Conservation (phyloP, 345 rosid species). For the Cardiospermum halicacabum region DNA sequence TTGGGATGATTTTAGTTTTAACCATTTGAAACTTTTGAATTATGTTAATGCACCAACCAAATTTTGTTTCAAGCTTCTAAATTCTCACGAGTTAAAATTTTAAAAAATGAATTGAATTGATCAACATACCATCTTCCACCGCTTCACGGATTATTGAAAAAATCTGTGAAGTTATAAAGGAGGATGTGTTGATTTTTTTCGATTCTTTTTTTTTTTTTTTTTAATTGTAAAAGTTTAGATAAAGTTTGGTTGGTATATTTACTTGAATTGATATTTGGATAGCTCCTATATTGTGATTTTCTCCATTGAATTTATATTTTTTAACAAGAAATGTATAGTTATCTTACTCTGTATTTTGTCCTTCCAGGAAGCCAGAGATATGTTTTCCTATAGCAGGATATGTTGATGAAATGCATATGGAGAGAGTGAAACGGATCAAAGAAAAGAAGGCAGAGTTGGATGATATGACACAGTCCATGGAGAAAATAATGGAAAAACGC, state of each 20-base stretch:
- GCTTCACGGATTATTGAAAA: no score
- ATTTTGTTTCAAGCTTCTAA: no score
- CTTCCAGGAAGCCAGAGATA: slow-evolving; percentile 35
- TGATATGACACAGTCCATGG: neutral
- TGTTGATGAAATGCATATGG: neutral
- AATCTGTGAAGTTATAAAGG: no score
- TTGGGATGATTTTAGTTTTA: neutral
- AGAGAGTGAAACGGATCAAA: slow-evolving; percentile 3
- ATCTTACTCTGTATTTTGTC: neutral
- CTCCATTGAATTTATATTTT: neutral
- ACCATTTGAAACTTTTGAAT: neutral
- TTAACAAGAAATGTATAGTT: neutral
- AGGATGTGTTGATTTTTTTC: no score
- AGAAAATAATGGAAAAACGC: neutral
- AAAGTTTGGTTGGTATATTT: no score
- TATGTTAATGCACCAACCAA: no score
- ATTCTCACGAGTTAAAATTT: no score
- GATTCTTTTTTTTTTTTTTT: no score
- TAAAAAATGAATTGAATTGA: no score
- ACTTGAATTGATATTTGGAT: no score
- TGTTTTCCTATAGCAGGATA: slow-evolving; percentile 29
- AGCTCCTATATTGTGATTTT: neutral
- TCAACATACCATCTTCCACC: no score
- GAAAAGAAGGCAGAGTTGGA: slow-evolving; percentile 4
- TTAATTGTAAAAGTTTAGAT: no score